These are phyloP conservation scores for Termitomyces sp. DNA, from an alignment of 768 basidiomycete genomes.

Conservation along the genomic window DNA sequence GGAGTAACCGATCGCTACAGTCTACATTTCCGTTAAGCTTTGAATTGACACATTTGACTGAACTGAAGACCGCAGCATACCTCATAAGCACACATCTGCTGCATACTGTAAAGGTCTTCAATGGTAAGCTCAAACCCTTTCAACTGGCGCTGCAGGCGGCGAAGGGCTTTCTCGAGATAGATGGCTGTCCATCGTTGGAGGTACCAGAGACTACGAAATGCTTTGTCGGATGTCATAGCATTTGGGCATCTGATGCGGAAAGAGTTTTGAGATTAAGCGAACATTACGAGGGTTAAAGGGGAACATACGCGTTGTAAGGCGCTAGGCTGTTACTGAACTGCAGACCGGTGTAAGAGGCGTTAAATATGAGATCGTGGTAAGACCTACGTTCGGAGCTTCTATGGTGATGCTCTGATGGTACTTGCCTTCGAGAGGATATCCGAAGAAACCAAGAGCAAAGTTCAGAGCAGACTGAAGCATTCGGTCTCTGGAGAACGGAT, in stretches of 20 bases:
- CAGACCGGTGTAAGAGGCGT: background rate
- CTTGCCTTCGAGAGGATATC: constrained; percentile 63
- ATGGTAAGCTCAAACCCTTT: constrained; percentile 57
- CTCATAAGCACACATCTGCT: constrained; percentile 83
- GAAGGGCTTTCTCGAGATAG: constrained; percentile 67
- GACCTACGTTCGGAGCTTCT: constrained; percentile 38
- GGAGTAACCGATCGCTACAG: constrained; percentile 87
- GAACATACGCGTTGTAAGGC: constrained; percentile 70
- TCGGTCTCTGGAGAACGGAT: constrained; percentile 45
- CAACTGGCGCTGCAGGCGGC: constrained; percentile 54
- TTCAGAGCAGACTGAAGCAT: constrained; percentile 63
- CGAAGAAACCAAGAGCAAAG: constrained; percentile 73
- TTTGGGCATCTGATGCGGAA: constrained; percentile 53
- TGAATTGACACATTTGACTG: background rate
- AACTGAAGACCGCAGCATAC: background rate
- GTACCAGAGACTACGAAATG: constrained; percentile 46
- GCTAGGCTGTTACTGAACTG: constrained; percentile 83
- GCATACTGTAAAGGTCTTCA: constrained; percentile 72
- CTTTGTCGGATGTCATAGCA: constrained; percentile 27
- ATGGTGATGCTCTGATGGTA: constrained; percentile 78
- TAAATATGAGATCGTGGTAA: constrained; percentile 18
- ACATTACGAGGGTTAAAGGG: background rate
- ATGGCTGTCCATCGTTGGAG: constrained; percentile 59
- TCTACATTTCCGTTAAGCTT: constrained; percentile 26
- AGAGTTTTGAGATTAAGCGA: background rate